A percentile compares a stretch with the other conserved stretches of the same genome.
Conservation (phyloP, 805 yeast species). For the Starmerella stellata region DNA sequence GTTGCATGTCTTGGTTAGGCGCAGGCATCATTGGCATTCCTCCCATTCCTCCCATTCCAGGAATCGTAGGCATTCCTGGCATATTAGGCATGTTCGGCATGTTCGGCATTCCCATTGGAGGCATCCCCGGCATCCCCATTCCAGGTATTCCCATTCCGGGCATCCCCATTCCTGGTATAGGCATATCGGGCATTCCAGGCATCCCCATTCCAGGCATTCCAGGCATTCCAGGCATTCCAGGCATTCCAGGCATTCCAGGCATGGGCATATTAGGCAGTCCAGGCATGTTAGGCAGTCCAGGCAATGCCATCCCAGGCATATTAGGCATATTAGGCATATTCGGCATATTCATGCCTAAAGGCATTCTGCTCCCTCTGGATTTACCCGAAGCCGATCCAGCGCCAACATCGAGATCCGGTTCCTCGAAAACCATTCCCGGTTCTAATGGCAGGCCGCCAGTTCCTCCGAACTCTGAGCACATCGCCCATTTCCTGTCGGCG, state of each 20-base stretch:
- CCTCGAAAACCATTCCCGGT: conserved; percentile 74
- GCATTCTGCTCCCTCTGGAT: conserved; percentile 7
- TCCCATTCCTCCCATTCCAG: conserved; percentile 11
- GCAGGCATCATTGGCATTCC: conserved; percentile 19
- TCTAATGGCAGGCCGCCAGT: conserved; percentile 71
- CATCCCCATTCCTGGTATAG: conserved; percentile 19
- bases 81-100: conserved; percentile 12
- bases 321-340: conserved; percentile 14
- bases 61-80: conserved; percentile 17
- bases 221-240: conserved; percentile 14
- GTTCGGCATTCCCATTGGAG: conserved; percentile 14
- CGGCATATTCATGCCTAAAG: conserved; percentile 14
- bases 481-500: conserved; percentile 82
- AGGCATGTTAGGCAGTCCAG: conserved; percentile 15
- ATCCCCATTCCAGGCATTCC: conserved; percentile 7
- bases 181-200: conserved; percentile 12
- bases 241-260: conserved; percentile 13
- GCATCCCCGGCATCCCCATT: conserved; percentile 19
- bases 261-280: conserved; percentile 3
- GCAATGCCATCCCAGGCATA: conserved; percentile 16
- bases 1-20: conserved; percentile 15
- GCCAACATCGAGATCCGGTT: conserved; percentile 95
- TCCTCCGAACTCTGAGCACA: conserved; percentile 90
- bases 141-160: conserved; percentile 16
- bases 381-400: conserved; percentile 33